Evolutionary conservation across 371 early-diverging fungal genomes (phyloP).

Genomic region (Actinomortierella wolfii): DNA sequence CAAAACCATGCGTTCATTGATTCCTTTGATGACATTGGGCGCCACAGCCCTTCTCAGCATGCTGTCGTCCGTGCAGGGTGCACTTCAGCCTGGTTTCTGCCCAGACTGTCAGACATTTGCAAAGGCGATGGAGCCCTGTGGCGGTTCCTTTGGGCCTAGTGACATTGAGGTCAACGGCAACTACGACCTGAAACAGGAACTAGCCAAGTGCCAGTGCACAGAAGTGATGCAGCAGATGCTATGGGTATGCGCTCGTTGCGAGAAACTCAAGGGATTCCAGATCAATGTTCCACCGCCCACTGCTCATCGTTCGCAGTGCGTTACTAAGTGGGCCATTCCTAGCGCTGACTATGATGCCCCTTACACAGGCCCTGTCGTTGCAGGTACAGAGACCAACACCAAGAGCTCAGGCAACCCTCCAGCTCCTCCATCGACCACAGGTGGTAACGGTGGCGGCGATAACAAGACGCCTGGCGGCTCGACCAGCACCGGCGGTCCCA

Average conservation of each 20-base stretch:
- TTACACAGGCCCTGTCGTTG: constrained; percentile 23
- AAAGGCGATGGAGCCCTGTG: constrained; percentile 26
- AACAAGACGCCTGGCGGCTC: not conserved
- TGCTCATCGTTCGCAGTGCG: constrained; percentile 24
- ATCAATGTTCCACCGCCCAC: constrained; percentile 24
- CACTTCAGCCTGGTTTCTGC: constrained; percentile 26
- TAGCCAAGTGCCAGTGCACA: constrained; percentile 29
- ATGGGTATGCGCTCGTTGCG: constrained; percentile 36
- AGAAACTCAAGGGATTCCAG: constrained; percentile 14
- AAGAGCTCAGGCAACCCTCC: constrained; percentile 6
- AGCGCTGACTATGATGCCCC: constrained; percentile 8
- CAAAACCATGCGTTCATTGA: constrained; percentile 17
- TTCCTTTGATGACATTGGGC: constrained; percentile 10
- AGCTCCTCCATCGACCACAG: not conserved
- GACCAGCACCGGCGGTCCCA: constrained; percentile 4
- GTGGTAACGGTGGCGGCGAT: constrained; percentile 6
- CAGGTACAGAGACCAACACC: constrained; percentile 23
- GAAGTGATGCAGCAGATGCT: constrained; percentile 25
- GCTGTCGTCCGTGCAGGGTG: constrained; percentile 19
- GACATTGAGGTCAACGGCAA: constrained; percentile 20
- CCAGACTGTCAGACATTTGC: constrained; percentile 40
- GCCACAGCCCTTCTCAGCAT: constrained; percentile 16
- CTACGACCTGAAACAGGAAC: constrained; percentile 17
- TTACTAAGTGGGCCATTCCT: constrained; percentile 17
- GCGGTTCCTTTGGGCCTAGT: constrained; percentile 17